These are phyloP conservation scores for Starmerella apicola DNA, from an alignment of 805 yeast genomes.

Conservation along the genomic window DNA sequence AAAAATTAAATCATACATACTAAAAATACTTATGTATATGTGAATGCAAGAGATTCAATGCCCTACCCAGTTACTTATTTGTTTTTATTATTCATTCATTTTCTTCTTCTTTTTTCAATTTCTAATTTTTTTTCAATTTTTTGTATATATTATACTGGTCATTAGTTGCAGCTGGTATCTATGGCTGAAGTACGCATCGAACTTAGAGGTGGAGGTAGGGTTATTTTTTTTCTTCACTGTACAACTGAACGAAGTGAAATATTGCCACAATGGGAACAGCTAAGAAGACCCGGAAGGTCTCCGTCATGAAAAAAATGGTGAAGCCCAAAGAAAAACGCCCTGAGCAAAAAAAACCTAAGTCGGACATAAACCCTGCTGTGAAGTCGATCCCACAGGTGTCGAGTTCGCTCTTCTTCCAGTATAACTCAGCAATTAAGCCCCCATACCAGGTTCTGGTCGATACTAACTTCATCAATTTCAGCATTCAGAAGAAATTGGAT, in stretches of 20 bases:
- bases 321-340: slow-evolving; percentile 58
- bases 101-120: too few species aligned
- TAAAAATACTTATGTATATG: too few species aligned
- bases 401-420: slow-evolving; percentile 88
- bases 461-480: slow-evolving; percentile 92
- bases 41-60: too few species aligned
- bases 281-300: slow-evolving; percentile 91
- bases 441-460: slow-evolving; percentile 93
- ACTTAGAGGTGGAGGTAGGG: too few species aligned
- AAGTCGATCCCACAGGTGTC: slow-evolving; percentile 84
- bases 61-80: too few species aligned
- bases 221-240: too few species aligned
- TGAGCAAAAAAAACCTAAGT: slow-evolving; percentile 26
- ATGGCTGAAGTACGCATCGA: too few species aligned
- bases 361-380: slow-evolving; percentile 45
- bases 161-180: too few species aligned
- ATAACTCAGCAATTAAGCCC: slow-evolving; percentile 88
- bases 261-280: slow-evolving; percentile 91
- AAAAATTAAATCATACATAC: too few species aligned
- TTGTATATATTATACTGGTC: too few species aligned
- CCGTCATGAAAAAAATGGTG: slow-evolving; percentile 74
- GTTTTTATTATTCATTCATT: too few species aligned
- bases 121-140: too few species aligned
- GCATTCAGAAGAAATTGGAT: slow-evolving; percentile 91
- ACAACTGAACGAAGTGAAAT: slow-evolving; percentile 92